Percentiles rank a stretch among this genome's conserved stretches.
phyloP scores from a whole-genome alignment of 2,329 filamentous ascomycete species.

The Aspergillus sp. region DNA sequence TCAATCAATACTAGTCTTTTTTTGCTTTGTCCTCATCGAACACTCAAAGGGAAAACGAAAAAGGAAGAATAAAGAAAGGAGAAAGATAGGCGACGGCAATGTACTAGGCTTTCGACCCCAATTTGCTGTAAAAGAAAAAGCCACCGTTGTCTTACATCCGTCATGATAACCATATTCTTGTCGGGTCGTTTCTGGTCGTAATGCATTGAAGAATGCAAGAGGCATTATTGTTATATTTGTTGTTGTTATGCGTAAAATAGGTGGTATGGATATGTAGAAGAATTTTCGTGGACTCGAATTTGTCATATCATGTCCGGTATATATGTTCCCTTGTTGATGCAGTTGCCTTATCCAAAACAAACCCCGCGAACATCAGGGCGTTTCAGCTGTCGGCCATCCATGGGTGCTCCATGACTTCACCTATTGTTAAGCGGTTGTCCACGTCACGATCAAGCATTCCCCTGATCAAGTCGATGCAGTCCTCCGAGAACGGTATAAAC shows the following conservation, averaged over 20 bases:
- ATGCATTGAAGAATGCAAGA: slow-evolving; percentile 7
- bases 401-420: slow-evolving; percentile 82
- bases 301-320: slow-evolving; percentile 9
- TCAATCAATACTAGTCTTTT: slow-evolving; percentile 5
- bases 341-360: slow-evolving; percentile 8
- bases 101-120: slow-evolving; percentile 1
- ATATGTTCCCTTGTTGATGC: background rate
- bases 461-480: slow-evolving; percentile 87
- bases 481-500: slow-evolving; percentile 65
- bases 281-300: background rate
- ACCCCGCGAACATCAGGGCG: background rate
- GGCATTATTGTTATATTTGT: slow-evolving; percentile 9
- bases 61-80: background rate
- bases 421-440: slow-evolving; percentile 77
- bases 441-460: slow-evolving; percentile 93
- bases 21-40: background rate
- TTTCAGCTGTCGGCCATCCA: slow-evolving; percentile 57
- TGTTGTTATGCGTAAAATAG: slow-evolving; percentile 11
- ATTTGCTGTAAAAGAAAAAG: background rate
- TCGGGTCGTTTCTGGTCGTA: slow-evolving; percentile 16
- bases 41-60: background rate
- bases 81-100: slow-evolving; percentile 1
- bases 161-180: slow-evolving; percentile 3
- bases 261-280: background rate
- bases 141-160: slow-evolving; percentile 2